Base-by-base conservation (phyloP, 2,329 filamentous ascomycete genomes). In the Penicillium thymicola region DNA sequence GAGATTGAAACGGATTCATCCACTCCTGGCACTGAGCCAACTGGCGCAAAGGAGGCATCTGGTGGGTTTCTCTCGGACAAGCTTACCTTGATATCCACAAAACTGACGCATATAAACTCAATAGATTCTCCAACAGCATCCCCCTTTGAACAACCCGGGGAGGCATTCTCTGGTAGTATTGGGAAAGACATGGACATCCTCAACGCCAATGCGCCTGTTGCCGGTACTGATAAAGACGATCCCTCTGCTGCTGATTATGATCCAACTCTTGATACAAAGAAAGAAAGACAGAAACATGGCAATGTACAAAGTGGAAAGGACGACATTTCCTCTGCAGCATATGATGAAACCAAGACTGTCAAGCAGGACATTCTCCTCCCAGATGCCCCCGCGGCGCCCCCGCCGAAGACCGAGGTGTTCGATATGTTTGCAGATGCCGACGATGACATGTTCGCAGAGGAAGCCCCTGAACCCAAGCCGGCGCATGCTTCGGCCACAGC, bases 231-330 rank as follows among this genome's bases (percentile, higher is more conserved):
- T 44, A 82, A 83, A 51, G 88, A 94, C 66, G 90, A 88, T 7
- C 89, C 90, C 6, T 96, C 92, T n/a, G 92, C 92, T 44, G 92
- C 91, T 57, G 90, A 96, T 72, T 96, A 96, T 71, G 90, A 96
- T 69, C 92, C 92, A 1, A 94, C 87, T 1, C 81, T 87, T 64
- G 92, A 97, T 70, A 94, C 93, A 89, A 82, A 88, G 71, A 90
- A 95, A 72, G 92, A 96, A 65, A 85, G 86, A 66, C 81, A 85
- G 57, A 85, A 88, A 55, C 85, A 89, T 66, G 86, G 87, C 25
- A 45, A 56, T 62, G 80, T 85, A 65, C 83, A 86, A 57, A 81
- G 85, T 58, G 81, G 81, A 50, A 82, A 84, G 55, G 79, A 81
- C 37, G 81, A 84, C 38, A 67, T 83, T 49, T 75, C 79, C 4